Evolutionary conservation across 2,329 filamentous ascomycete genomes (phyloP), one percentile per base, ranked within the genome.

Genomic region (Penicillium capsulatum): DNA sequence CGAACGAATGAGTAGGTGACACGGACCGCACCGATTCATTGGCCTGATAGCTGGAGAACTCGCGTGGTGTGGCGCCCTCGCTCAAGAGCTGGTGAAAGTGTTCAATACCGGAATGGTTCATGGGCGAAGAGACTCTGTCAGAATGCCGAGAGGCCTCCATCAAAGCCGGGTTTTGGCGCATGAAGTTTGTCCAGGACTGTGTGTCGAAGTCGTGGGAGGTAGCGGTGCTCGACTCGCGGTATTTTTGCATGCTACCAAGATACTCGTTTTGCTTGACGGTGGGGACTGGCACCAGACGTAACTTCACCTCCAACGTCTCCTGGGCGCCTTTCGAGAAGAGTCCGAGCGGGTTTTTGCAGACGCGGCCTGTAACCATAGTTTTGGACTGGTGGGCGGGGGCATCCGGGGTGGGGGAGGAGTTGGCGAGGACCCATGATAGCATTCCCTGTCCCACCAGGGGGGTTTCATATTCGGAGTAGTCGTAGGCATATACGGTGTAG

Each of bases 401-500:
- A 43, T 74, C 71, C 7, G 76, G 73, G 10, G 72, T 74, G 38
- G 75, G 58, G 60, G 79, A 77, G 37, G 76, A 66, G n/a, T 74
- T 73, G 34, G 77, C 76, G 31, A 97, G 73, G 15, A 83, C 80
- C 77, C 85, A 84, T 26, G 92, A 97, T 14, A 98, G 74, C 81
- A 97, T 87, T 37, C 94, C 92, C 66, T 98, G 91, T 15, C 92
- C 92, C 16, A 96, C 91, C 40, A 97, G 75, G 37, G 94, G 92
- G 13, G 83, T 87, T 59, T 96, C 90, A 49, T 86, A 86, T 67
- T 98, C 92, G 9, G 92, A 96, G 65, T 91, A 97, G 65, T 98
- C 92, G 70, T 88, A 87, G 19, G 91, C 89, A 67, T 98, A 98
- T 40, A 98, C 82, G n/a, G 89, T 92, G 68, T 92, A 98, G 68